These are phyloP conservation scores for Leishmania tropica DNA, from an alignment of 208 protist genomes.

Conservation along the genomic window DNA sequence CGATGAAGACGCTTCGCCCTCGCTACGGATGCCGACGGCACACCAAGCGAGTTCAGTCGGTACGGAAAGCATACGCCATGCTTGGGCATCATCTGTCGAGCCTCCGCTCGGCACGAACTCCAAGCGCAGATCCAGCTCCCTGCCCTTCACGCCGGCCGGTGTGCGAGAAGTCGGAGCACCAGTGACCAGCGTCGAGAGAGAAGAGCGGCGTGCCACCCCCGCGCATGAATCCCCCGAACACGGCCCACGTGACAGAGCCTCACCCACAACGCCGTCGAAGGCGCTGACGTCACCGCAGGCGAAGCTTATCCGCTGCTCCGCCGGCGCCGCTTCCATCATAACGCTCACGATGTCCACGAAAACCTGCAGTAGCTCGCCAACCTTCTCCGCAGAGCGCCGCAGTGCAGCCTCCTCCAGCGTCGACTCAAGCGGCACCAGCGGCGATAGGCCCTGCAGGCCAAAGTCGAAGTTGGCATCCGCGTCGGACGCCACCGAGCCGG, in stretches of 20 bases:
- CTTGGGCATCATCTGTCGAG: not conserved
- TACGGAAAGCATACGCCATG: constrained; percentile 9
- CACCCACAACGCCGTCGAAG: not conserved
- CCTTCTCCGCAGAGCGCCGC: constrained; percentile 15
- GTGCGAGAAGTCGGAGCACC: not conserved
- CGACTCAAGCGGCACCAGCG: constrained; percentile 1
- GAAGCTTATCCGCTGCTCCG: not conserved
- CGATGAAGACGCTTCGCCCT: not conserved
- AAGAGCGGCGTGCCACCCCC: not conserved
- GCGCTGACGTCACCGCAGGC: not conserved
- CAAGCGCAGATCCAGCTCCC: not conserved
- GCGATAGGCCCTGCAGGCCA: not conserved
- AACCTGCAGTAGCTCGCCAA: constrained; percentile 21
- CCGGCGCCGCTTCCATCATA: constrained; percentile 1
- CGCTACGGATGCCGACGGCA: constrained; percentile 1
- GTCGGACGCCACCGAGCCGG: not conserved
- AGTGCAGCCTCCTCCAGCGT: not conserved
- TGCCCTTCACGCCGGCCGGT: not conserved
- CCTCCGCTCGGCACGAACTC: not conserved
- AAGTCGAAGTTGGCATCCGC: constrained; percentile 1
- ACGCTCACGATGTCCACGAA: constrained; percentile 22
- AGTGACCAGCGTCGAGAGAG: not conserved
- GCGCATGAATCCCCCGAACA: not conserved
- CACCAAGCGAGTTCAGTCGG: constrained; percentile 20
- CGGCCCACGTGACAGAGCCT: not conserved